Conservation (phyloP, 441 rosid genomes). For the Gossypium aridum region DNA sequence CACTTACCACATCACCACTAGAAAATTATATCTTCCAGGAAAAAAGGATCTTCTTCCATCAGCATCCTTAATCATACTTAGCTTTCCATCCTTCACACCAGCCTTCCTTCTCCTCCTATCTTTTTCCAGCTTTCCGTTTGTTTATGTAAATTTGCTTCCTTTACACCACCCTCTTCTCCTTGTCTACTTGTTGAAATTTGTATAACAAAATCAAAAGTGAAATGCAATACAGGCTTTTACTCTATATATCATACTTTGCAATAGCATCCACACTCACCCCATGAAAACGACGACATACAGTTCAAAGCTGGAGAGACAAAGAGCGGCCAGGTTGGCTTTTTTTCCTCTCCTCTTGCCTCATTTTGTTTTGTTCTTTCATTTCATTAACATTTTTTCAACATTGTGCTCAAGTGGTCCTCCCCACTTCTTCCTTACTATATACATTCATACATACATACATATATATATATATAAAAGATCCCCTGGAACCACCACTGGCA, state of each 20-base stretch:
- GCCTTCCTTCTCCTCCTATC: too few relatives aligned
- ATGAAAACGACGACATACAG: not conserved
- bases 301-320: not conserved
- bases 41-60: too few relatives aligned
- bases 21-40: too few relatives aligned
- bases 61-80: too few relatives aligned
- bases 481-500: constrained; percentile 4
- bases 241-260: not conserved
- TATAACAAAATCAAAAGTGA: too few relatives aligned
- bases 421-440: not conserved
- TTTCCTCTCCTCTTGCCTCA: not conserved
- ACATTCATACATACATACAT: not conserved
- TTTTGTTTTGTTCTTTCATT: constrained; percentile 3
- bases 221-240: not conserved
- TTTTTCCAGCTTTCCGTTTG: too few relatives aligned
- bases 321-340: constrained; percentile 1
- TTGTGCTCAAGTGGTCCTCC: constrained; percentile 18
- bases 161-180: too few relatives aligned
- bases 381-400: not conserved
- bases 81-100: too few relatives aligned
- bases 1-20: too few relatives aligned
- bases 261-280: not conserved
- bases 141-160: too few relatives aligned
- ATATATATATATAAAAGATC: not conserved
- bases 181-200: too few relatives aligned